Base-by-base conservation (phyloP, 805 yeast species). In the Wickerhamomyces chambardii region DNA sequence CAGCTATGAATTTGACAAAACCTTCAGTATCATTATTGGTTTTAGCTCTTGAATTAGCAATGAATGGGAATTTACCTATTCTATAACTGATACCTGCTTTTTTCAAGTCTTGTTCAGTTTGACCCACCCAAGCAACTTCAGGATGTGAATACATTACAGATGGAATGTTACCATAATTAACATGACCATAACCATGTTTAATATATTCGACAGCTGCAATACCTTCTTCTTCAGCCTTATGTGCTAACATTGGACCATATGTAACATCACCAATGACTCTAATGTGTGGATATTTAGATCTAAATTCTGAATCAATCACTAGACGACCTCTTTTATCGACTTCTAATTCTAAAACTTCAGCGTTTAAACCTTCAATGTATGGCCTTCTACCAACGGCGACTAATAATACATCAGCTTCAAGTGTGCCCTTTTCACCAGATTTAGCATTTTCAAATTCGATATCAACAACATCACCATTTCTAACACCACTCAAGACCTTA, bases 331-430 rank as follows among this genome's bases (percentile, higher is more conserved):
- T 78, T 65, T 83, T 78, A 66, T 92, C 99, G 45, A 75, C 73
- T 59, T 92, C 98, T 47, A 94, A 63, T 43, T 95, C 97, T 43
- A 89, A 66, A 43, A 74, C 73, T 65, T 92, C 98, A 43, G 89
- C 82, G 59, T 84, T 79, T 47, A 92, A 73, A 39, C 95, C 96
- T 56, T 76, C 75, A 43, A 94, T 77, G 75, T 78, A 89, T 49
- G 99, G 98, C 69, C 97, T 85, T 75, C 99, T 89, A 59, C 99
- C 99, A 51, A 92, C 87, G 41, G 98, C 97, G 41, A 92, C 98
- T 50, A 92, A 73, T 54, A 92, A 71, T 29, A 89, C 95, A 58
- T 92, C 98, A 39, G 97, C 83, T 46, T 87, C 94, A 36, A 92
- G 50, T 21, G 73, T 59, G 62, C 80, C 86, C 50, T 76, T 73